phyloP scores from a whole-genome alignment of 225 moss, liverwort and hornwort species.

The Pseudoscleropodium purum region DNA sequence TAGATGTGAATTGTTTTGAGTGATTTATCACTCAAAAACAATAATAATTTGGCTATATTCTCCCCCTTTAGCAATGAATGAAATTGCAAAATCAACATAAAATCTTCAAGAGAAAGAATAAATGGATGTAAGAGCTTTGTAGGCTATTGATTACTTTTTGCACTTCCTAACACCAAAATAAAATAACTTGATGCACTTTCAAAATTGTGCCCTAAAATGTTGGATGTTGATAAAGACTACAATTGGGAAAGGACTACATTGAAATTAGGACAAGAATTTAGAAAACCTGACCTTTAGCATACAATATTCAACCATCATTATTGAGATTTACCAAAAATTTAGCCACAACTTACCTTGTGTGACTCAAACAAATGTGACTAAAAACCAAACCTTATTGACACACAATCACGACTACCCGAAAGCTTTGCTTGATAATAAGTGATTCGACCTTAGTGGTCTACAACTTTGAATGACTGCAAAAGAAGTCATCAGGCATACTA shows the following conservation, averaged over 20 bases:
- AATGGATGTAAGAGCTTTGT: neutral
- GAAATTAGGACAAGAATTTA: neutral
- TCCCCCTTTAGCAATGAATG: neutral
- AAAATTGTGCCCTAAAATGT: neutral
- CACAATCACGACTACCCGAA: neutral
- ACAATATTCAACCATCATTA: neutral
- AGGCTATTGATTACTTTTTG: neutral
- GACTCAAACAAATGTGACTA: neutral
- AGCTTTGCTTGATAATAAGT: neutral
- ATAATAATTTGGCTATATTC: neutral
- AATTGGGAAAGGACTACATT: neutral
- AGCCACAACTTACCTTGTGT: neutral
- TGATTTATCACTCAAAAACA: neutral
- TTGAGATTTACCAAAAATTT: neutral
- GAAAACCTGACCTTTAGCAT: neutral
- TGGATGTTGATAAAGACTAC: neutral
- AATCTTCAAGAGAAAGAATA: too few relatives aligned
- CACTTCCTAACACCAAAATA: too few relatives aligned
- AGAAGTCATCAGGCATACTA: neutral
- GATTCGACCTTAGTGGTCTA: neutral
- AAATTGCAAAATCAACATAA: neutral
- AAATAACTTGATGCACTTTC: neutral
- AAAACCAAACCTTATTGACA: neutral
- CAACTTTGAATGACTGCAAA: neutral
- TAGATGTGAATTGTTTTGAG: neutral